Percentiles rank a stretch among this genome's conserved stretches.
phyloP scores from a whole-genome alignment of 768 basidiomycete genomes.

The Tulasnella sp. region DNA sequence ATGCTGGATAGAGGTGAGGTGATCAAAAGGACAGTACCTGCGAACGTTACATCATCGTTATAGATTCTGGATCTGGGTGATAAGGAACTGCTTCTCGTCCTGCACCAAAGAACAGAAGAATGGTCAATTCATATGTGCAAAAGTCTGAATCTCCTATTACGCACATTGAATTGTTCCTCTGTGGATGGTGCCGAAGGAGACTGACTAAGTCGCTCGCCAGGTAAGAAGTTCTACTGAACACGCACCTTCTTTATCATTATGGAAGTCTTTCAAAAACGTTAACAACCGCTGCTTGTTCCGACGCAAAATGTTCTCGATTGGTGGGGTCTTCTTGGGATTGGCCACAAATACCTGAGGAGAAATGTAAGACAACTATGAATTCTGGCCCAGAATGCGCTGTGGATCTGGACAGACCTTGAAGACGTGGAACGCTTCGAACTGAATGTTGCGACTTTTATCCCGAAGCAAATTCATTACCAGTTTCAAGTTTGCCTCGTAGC shows the following conservation, averaged over 20 bases:
- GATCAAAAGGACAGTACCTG: too few species aligned
- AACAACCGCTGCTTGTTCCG: slow-evolving; percentile 92
- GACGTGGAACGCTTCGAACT: slow-evolving; percentile 99
- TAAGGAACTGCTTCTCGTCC: slow-evolving; percentile 95
- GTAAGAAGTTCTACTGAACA: slow-evolving; percentile 16
- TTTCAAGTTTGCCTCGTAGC: slow-evolving; percentile 91
- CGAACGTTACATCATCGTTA: too few species aligned
- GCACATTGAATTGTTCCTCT: slow-evolving; percentile 91
- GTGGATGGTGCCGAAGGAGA: slow-evolving; percentile 1
- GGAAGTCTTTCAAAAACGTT: slow-evolving; percentile 80
- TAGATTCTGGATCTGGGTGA: slow-evolving; percentile 76
- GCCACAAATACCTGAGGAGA: slow-evolving; percentile 82
- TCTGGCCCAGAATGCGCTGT: not conserved
- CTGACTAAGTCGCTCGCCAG: not conserved
- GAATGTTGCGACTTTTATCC: slow-evolving; percentile 98
- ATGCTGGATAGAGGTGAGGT: too few species aligned
- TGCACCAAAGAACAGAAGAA: slow-evolving; percentile 21
- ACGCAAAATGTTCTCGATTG: slow-evolving; percentile 80
- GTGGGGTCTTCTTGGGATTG: slow-evolving; percentile 96
- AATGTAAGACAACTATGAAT: not conserved
- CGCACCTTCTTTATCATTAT: slow-evolving; percentile 93
- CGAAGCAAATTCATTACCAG: slow-evolving; percentile 99
- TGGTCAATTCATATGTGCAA: not conserved
- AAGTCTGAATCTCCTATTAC: slow-evolving; percentile 19
- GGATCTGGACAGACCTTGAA: slow-evolving; percentile 69